A percentile compares a stretch with the other conserved stretches of the same genome.
These are phyloP conservation scores for Proliferodiscus dingleyae DNA, from an alignment of 2,329 filamentous ascomycete species.

Conservation along the genomic window DNA sequence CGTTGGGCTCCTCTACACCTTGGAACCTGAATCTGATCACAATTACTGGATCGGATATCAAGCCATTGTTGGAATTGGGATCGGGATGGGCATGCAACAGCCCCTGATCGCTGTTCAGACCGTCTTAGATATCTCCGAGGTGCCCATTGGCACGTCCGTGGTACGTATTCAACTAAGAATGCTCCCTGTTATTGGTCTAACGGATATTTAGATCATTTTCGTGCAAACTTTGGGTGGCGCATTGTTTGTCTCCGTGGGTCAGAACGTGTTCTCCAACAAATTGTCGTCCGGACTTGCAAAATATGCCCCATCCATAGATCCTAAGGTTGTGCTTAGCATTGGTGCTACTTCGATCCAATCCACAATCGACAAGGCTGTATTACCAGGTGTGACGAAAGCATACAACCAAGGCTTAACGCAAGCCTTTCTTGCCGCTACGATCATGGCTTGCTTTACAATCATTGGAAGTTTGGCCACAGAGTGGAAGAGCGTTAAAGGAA, in stretches of 20 bases:
- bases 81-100: conserved; percentile 48
- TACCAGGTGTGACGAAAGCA: conserved; percentile 51
- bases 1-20: conserved; percentile 52
- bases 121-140: conserved; percentile 12
- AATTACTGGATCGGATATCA: conserved; percentile 54
- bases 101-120: conserved; percentile 14
- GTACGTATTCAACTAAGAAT: conserved; percentile 1
- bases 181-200: background rate
- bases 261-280: conserved; percentile 37
- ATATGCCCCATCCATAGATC: conserved; percentile 29
- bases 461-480: conserved; percentile 40
- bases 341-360: conserved; percentile 46
- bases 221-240: conserved; percentile 52
- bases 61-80: conserved; percentile 48
- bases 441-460: conserved; percentile 43
- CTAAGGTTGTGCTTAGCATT: conserved; percentile 33
- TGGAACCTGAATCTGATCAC: conserved; percentile 42
- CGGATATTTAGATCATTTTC: conserved; percentile 34
- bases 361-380: conserved; percentile 44
- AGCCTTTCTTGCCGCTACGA: conserved; percentile 51
- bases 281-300: conserved; percentile 18
- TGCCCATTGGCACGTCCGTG: conserved; percentile 6
- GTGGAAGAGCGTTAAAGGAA: conserved; percentile 50
- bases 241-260: conserved; percentile 50
- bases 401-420: conserved; percentile 52